These are phyloP conservation scores for Liquidambar formosana DNA, from an alignment of 164 flowering plant genomes.

Conservation along the genomic window DNA sequence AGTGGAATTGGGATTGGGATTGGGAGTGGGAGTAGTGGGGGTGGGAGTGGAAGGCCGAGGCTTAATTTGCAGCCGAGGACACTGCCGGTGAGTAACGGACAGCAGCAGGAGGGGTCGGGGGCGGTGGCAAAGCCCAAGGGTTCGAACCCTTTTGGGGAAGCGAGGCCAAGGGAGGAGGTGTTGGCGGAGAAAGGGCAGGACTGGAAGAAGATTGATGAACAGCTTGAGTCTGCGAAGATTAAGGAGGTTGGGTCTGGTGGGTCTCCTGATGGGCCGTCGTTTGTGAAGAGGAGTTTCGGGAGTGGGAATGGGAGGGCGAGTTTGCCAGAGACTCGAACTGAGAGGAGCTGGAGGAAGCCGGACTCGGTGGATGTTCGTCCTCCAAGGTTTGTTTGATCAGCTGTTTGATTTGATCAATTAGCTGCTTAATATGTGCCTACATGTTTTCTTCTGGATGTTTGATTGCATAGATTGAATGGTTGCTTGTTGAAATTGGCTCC, in stretches of 20 bases:
- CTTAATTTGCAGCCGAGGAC: constrained; percentile 80
- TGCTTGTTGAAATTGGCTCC: no score
- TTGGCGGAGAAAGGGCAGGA: constrained; percentile 91
- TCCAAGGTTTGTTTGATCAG: constrained; percentile 28
- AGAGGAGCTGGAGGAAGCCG: constrained; percentile 75
- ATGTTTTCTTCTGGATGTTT: background rate
- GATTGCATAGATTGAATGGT: background rate
- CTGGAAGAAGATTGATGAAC: constrained; percentile 91
- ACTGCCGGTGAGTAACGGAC: constrained; percentile 41
- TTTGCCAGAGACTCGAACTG: constrained; percentile 30
- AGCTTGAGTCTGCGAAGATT: constrained; percentile 62
- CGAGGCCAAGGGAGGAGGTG: constrained; percentile 96
- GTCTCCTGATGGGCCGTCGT: constrained; percentile 21
- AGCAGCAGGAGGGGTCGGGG: constrained; percentile 26
- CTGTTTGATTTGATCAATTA: background rate
- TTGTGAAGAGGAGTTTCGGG: constrained; percentile 49
- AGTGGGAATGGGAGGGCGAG: constrained; percentile 38
- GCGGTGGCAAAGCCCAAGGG: constrained; percentile 48
- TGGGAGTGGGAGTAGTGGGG: constrained; percentile 12
- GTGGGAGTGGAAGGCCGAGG: constrained; percentile 54
- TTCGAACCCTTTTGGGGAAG: constrained; percentile 85
- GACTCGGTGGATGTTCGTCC: constrained; percentile 25
- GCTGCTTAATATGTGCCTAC: background rate
- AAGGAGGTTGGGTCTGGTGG: constrained; percentile 44
- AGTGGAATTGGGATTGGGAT: constrained; percentile 4